phyloP scores from a whole-genome alignment of 805 yeast species.

The Yamadazyma scolyti region DNA sequence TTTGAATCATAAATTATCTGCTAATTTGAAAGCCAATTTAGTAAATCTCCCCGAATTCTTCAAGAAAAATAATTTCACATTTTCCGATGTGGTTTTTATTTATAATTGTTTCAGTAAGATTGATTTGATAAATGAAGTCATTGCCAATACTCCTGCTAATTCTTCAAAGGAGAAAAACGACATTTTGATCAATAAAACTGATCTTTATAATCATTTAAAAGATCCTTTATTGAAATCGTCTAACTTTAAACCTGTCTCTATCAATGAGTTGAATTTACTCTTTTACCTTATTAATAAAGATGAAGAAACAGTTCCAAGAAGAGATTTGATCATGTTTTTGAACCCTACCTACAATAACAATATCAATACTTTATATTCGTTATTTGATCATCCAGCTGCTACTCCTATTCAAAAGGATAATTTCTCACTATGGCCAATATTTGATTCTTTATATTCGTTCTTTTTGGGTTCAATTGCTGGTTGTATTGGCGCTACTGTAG shows the following conservation, averaged over 20 bases:
- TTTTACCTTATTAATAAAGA: slow-evolving; percentile 36
- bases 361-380: slow-evolving; percentile 28
- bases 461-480: slow-evolving; percentile 93
- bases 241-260: slow-evolving; percentile 40
- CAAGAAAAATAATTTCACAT: slow-evolving; percentile 26
- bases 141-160: slow-evolving; percentile 45
- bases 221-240: slow-evolving; percentile 41
- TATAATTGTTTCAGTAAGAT: slow-evolving; percentile 39
- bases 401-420: slow-evolving; percentile 31
- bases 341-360: slow-evolving; percentile 53
- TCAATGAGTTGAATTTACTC: slow-evolving; percentile 37
- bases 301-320: slow-evolving; percentile 38
- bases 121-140: slow-evolving; percentile 42
- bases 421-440: slow-evolving; percentile 44
- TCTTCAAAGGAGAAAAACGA: slow-evolving; percentile 34
- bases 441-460: slow-evolving; percentile 82
- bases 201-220: slow-evolving; percentile 39
- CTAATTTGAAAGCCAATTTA: slow-evolving; percentile 34
- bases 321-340: slow-evolving; percentile 43
- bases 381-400: slow-evolving; percentile 42
- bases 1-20: slow-evolving; percentile 39
- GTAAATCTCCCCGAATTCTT: slow-evolving; percentile 32
- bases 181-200: slow-evolving; percentile 37
- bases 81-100: slow-evolving; percentile 36
- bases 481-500: slow-evolving; percentile 96